Percentiles rank a stretch among this genome's conserved stretches.
These are phyloP conservation scores for Lentinula sp. DNA, from an alignment of 768 basidiomycete genomes.

Conservation along the genomic window DNA sequence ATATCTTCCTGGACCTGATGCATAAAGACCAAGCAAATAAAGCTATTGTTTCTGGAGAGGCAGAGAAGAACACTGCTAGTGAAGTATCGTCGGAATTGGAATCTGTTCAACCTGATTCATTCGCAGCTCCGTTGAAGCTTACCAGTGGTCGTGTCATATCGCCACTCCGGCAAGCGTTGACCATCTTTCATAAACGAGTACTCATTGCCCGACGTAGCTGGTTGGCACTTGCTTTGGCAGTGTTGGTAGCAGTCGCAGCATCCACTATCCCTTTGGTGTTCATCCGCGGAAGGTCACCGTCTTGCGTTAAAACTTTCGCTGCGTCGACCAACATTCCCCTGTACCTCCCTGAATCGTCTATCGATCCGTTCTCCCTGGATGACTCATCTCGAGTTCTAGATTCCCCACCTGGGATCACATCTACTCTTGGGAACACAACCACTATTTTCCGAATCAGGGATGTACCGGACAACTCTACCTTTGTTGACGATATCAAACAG, in stretches of 20 bases:
- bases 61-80: not conserved
- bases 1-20: slow-evolving; percentile 77
- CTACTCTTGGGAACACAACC: slow-evolving; percentile 37
- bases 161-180: slow-evolving; percentile 59
- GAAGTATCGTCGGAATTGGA: not conserved
- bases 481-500: slow-evolving; percentile 45
- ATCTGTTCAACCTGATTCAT: not conserved
- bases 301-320: slow-evolving; percentile 39
- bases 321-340: slow-evolving; percentile 37
- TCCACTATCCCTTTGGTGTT: slow-evolving; percentile 65
- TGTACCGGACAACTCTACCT: slow-evolving; percentile 53
- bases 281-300: slow-evolving; percentile 42
- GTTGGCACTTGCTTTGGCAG: slow-evolving; percentile 53
- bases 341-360: slow-evolving; percentile 47
- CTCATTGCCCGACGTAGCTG: slow-evolving; percentile 63
- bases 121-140: slow-evolving; percentile 27
- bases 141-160: slow-evolving; percentile 48
- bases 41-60: slow-evolving; percentile 13
- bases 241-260: slow-evolving; percentile 53
- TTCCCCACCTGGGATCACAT: slow-evolving; percentile 49
- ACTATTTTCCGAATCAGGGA: slow-evolving; percentile 28
- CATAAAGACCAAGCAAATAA: slow-evolving; percentile 19
- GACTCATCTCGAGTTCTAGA: slow-evolving; percentile 33
- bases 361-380: slow-evolving; percentile 24
- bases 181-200: slow-evolving; percentile 67